Conservation (phyloP, 108 stramenopile genomes). For the Ochromonas danica region DNA sequence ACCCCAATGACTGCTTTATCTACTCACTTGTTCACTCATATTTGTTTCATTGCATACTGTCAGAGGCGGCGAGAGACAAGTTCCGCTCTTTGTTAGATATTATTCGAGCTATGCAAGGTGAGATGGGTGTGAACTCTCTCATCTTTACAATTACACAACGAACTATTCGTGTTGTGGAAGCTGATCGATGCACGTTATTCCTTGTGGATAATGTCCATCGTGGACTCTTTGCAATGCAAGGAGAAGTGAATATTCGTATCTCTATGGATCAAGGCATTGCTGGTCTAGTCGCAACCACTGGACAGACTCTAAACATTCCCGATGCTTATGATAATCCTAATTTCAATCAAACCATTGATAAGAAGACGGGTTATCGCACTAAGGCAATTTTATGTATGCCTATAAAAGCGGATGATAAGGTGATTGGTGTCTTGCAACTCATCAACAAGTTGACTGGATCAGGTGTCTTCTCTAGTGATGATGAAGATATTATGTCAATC, state of each 20-base stretch:
- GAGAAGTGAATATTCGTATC: constrained; percentile 59
- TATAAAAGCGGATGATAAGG: constrained; percentile 24
- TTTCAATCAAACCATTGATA: constrained; percentile 57
- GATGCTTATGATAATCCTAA: constrained; percentile 61
- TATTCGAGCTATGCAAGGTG: constrained; percentile 53
- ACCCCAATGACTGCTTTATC: no score
- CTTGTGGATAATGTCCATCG: constrained; percentile 50
- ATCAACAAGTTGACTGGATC: constrained; percentile 52
- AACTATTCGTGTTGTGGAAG: constrained; percentile 56
- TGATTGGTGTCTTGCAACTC: constrained; percentile 54
- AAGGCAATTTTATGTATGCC: constrained; percentile 55
- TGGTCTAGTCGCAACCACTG: constrained; percentile 50
- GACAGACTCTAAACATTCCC: constrained; percentile 54
- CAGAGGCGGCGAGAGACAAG: constrained; percentile 18
- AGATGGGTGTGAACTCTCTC: constrained; percentile 58
- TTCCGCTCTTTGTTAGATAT: constrained; percentile 49
- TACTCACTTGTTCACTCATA: no score
- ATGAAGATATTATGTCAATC: constrained; percentile 37
- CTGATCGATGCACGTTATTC: constrained; percentile 63
- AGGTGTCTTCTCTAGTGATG: constrained; percentile 39
- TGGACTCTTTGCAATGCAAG: constrained; percentile 64
- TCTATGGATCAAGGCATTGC: constrained; percentile 59
- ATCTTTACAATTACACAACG: constrained; percentile 58
- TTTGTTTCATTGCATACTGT: no score
- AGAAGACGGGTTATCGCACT: constrained; percentile 52